phyloP scores from a whole-genome alignment of 164 flowering plant genomes.

The Amborella trichopoda region DNA sequence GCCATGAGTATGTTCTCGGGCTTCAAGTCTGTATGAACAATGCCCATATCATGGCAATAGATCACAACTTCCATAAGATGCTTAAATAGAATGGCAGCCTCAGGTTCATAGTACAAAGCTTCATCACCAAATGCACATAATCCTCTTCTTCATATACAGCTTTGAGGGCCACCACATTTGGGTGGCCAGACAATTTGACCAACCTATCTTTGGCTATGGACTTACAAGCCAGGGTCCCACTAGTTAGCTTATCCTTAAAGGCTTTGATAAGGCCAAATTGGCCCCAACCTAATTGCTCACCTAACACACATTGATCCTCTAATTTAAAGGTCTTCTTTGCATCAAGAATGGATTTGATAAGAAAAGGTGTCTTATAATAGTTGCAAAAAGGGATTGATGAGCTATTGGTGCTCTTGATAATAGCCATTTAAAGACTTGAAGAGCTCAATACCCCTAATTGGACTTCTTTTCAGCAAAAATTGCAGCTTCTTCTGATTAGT shows the following conservation, averaged over 20 bases:
- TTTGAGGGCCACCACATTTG: constrained; percentile 45
- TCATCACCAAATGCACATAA: constrained; percentile 53
- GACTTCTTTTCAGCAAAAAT: too few relatives aligned
- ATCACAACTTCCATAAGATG: constrained; percentile 41
- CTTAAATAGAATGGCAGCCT: constrained; percentile 29
- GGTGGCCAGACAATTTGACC: constrained; percentile 46
- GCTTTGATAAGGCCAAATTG: constrained; percentile 64
- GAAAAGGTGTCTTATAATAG: constrained; percentile 27
- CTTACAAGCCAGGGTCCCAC: constrained; percentile 43
- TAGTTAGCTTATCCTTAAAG: constrained; percentile 48
- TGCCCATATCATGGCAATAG: constrained; percentile 48
- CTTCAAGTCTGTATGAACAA: constrained; percentile 55
- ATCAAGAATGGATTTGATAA: constrained; percentile 33
- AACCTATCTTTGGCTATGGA: constrained; percentile 44
- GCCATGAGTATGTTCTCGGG: constrained; percentile 53
- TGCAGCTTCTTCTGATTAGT: too few relatives aligned
- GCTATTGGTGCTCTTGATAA: constrained; percentile 42
- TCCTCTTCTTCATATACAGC: constrained; percentile 49
- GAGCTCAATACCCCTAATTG: too few relatives aligned
- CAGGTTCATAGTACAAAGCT: constrained; percentile 46
- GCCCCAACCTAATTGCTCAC: constrained; percentile 70
- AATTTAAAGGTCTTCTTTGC: constrained; percentile 25
- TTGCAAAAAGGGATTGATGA: constrained; percentile 9
- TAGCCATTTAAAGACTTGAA: constrained; percentile 40
- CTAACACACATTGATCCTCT: constrained; percentile 39